Conservation (phyloP, 2,329 filamentous ascomycete genomes). For the Drechslerella stenobrocha region DNA sequence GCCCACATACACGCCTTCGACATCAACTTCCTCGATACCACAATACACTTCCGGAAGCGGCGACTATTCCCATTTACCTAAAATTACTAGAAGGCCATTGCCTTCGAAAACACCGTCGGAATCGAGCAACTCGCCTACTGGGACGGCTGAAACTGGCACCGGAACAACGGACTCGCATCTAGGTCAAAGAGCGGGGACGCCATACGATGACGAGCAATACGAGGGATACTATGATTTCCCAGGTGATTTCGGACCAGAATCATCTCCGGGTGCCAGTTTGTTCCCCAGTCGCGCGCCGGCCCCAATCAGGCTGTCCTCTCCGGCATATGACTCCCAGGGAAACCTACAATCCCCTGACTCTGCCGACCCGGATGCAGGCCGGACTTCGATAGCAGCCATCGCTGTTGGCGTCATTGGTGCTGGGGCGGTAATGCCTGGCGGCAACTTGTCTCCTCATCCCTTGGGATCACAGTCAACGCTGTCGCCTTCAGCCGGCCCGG, state of each 20-base stretch:
- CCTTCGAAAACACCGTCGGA: constrained; percentile 42
- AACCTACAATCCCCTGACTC: constrained; percentile 27
- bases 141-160: constrained; percentile 37
- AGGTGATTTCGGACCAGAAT: constrained; percentile 21
- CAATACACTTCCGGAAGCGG: constrained; percentile 43
- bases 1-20: constrained; percentile 48
- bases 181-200: constrained; percentile 29
- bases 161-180: constrained; percentile 35
- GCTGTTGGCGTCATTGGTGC: constrained; percentile 40
- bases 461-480: constrained; percentile 10
- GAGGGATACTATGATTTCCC: constrained; percentile 44
- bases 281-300: constrained; percentile 35
- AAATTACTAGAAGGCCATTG: constrained; percentile 36
- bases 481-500: not conserved
- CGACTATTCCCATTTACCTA: constrained; percentile 42
- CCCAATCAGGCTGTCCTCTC: constrained; percentile 43
- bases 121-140: constrained; percentile 43
- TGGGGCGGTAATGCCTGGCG: constrained; percentile 29
- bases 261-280: constrained; percentile 20
- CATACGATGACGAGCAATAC: constrained; percentile 39
- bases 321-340: constrained; percentile 33
- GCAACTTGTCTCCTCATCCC: constrained; percentile 26
- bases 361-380: constrained; percentile 27
- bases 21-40: constrained; percentile 41
- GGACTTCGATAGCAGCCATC: constrained; percentile 39